These are phyloP conservation scores for Calocybe indica DNA, from an alignment of 768 basidiomycete genomes.

Conservation along the genomic window DNA sequence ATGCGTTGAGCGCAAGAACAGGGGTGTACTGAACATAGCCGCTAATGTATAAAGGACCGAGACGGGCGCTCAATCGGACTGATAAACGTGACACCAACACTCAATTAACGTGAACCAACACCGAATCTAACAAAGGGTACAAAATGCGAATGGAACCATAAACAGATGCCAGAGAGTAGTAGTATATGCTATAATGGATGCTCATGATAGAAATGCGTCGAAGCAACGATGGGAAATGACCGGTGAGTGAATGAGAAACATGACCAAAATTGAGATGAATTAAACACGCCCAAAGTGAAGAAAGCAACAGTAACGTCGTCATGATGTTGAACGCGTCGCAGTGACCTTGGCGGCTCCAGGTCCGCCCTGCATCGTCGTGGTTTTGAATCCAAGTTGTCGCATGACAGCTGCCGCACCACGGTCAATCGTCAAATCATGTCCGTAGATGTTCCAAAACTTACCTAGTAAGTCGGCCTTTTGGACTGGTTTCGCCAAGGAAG, in stretches of 20 bases:
- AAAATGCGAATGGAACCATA: conserved; percentile 14
- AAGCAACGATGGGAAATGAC: conserved; percentile 26
- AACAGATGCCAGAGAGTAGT: conserved; percentile 24
- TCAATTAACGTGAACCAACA: no score
- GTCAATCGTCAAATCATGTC: conserved; percentile 2
- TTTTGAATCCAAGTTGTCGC: conserved; percentile 89
- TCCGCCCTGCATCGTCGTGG: conserved; percentile 61
- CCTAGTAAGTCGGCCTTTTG: conserved; percentile 81
- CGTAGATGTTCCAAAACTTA: conserved; percentile 15
- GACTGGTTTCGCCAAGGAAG: conserved; percentile 83
- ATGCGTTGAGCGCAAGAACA: no score
- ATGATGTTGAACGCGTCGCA: conserved; percentile 31
- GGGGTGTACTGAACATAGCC: no score
- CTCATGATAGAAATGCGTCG: conserved; percentile 30
- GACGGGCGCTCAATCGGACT: no score
- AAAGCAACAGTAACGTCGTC: conserved; percentile 17
- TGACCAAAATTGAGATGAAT: conserved; percentile 13
- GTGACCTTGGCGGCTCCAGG: conserved; percentile 48
- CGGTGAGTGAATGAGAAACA: conserved; percentile 27
- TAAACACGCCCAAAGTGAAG: conserved; percentile 16
- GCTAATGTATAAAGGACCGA: no score
- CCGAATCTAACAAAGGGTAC: no score
- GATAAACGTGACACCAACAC: no score
- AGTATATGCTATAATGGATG: conserved; percentile 24
- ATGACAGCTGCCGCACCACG: conserved; percentile 42